These are phyloP conservation scores for Phylloporus sp. DNA, from an alignment of 768 basidiomycete genomes.

Conservation along the genomic window DNA sequence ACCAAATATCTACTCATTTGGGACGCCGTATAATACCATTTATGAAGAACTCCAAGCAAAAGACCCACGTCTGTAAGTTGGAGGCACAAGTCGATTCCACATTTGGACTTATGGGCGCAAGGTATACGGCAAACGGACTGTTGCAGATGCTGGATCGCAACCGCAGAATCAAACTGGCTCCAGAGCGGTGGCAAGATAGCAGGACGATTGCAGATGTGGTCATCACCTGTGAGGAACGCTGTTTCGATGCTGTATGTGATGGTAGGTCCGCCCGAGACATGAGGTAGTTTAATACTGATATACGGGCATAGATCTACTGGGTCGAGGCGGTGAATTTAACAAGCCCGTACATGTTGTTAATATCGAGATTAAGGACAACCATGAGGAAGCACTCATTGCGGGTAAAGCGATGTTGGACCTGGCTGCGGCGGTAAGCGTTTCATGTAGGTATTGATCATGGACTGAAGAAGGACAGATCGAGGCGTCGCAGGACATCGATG, in stretches of 20 bases:
- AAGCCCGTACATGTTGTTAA: constrained; percentile 95
- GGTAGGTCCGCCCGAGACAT: constrained; percentile 49
- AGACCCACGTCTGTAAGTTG: constrained; percentile 75
- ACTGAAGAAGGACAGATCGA: constrained; percentile 63
- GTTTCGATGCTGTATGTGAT: constrained; percentile 97
- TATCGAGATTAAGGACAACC: constrained; percentile 98
- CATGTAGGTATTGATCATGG: background rate
- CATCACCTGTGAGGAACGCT: constrained; percentile 98
- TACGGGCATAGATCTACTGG: constrained; percentile 65
- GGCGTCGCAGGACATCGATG: constrained; percentile 78
- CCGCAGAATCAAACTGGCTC: constrained; percentile 83
- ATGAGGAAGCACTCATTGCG: constrained; percentile 95
- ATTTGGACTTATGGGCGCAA: constrained; percentile 31
- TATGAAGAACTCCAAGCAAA: constrained; percentile 85
- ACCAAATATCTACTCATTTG: constrained; percentile 95
- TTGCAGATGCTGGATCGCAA: constrained; percentile 97
- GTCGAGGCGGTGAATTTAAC: constrained; percentile 87
- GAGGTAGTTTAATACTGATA: constrained; percentile 12
- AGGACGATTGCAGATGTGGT: constrained; percentile 90
- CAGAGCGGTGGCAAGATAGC: constrained; percentile 96
- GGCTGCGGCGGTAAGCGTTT: constrained; percentile 71
- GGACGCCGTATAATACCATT: constrained; percentile 94
- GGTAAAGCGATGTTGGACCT: constrained; percentile 93
- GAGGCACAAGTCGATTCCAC: background rate
- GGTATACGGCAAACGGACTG: constrained; percentile 91